Conservation (phyloP, 164 flowering plant genomes). For the Aristolochia californica region DNA sequence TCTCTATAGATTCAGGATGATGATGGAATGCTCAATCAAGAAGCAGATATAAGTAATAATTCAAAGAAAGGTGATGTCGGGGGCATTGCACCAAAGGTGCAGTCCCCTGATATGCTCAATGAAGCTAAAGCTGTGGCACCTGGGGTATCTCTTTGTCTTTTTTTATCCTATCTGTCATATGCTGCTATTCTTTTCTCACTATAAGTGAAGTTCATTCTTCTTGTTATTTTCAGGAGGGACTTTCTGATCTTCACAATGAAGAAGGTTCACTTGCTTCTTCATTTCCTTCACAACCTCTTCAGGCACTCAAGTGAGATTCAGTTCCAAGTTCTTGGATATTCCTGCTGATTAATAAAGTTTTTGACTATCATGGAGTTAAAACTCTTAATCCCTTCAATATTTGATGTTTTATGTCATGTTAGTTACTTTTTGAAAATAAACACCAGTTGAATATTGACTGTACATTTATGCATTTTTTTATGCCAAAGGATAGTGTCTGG, state of each 20-base stretch:
- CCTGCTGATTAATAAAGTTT: neutral
- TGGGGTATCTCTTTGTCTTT: slow-evolving; percentile 2
- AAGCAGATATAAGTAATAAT: slow-evolving; percentile 24
- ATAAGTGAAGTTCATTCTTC: too few species aligned
- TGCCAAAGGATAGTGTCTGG: too few species aligned
- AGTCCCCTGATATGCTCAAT: slow-evolving; percentile 26
- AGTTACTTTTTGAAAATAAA: neutral
- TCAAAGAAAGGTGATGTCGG: slow-evolving; percentile 23
- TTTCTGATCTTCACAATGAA: slow-evolving; percentile 42
- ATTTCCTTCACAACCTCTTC: slow-evolving; percentile 81
- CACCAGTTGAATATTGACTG: too few species aligned
- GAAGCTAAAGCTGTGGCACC: slow-evolving; percentile 23
- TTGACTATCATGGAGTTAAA: neutral
- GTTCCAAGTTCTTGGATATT: neutral
- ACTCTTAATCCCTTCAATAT: neutral
- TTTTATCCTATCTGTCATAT: neutral
- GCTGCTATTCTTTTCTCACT: neutral
- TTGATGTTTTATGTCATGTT: neutral
- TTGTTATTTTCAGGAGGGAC: slow-evolving; percentile 44
- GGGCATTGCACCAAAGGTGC: slow-evolving; percentile 17
- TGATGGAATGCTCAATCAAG: slow-evolving; percentile 33
- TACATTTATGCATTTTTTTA: too few species aligned
- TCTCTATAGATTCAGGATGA: slow-evolving; percentile 63
- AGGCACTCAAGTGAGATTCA: slow-evolving; percentile 74
- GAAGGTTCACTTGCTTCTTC: slow-evolving; percentile 57